Evolutionary conservation across 2,329 filamentous ascomycete species (phyloP).

Genomic region (Coniochaeta sp.): DNA sequence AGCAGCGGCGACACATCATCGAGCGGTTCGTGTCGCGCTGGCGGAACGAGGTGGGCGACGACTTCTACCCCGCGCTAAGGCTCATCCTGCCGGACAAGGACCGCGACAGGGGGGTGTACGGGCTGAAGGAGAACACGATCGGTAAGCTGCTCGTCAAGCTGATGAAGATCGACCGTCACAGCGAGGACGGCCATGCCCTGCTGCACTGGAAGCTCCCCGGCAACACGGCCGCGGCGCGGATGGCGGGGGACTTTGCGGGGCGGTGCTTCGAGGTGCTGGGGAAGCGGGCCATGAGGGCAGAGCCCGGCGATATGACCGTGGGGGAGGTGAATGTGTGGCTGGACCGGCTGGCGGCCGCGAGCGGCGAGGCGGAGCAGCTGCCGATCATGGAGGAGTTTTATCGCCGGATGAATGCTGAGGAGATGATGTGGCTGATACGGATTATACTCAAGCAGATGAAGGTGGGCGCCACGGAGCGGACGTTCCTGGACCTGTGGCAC

Average conservation of each 20-base stretch:
- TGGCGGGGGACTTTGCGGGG: conserved; percentile 87
- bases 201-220: conserved; percentile 90
- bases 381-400: conserved; percentile 82
- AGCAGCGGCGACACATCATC: conserved; percentile 74
- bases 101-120: conserved; percentile 85
- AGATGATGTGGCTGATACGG: conserved; percentile 89
- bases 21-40: conserved; percentile 80
- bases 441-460: conserved; percentile 80
- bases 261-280: conserved; percentile 81
- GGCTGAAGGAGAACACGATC: conserved; percentile 86
- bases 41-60: conserved; percentile 80
- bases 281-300: conserved; percentile 70
- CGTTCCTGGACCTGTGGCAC: conserved; percentile 77
- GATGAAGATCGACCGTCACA: conserved; percentile 85
- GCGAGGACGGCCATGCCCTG: conserved; percentile 78
- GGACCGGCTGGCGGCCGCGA: conserved; percentile 67
- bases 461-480: conserved; percentile 76
- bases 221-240: conserved; percentile 50
- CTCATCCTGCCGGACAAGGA: conserved; percentile 92
- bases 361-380: conserved; percentile 76
- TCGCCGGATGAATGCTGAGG: conserved; percentile 83
- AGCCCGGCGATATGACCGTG: conserved; percentile 73
- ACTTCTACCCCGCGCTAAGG: conserved; percentile 88
- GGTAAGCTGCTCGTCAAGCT: conserved; percentile 87
- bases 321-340: conserved; percentile 83